phyloP scores from a whole-genome alignment of 345 rosid species.

The Clarkia xantiana region DNA sequence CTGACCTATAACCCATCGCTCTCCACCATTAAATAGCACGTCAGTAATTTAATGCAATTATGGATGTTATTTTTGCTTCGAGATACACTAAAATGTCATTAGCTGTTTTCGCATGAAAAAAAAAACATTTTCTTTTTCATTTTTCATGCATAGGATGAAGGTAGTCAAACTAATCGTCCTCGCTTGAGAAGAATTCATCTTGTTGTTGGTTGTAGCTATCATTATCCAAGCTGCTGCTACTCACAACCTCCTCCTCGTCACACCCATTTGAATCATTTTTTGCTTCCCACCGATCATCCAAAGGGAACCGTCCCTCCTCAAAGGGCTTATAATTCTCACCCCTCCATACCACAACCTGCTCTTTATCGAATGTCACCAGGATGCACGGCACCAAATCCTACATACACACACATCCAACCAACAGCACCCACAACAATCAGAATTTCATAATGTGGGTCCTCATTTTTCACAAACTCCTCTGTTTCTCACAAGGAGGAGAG shows the following conservation, averaged over 20 bases:
- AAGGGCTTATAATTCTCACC: slow-evolving; percentile 53
- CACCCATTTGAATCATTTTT: slow-evolving; percentile 10
- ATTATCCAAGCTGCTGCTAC: not conserved
- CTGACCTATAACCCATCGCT: too few relatives aligned
- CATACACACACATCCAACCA: slow-evolving; percentile 4
- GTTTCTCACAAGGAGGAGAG: too few relatives aligned
- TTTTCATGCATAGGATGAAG: not conserved
- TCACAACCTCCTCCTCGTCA: not conserved
- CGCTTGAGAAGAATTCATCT: slow-evolving; percentile 4
- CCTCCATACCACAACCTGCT: slow-evolving; percentile 81
- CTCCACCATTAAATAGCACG: too few relatives aligned
- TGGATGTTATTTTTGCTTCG: too few relatives aligned
- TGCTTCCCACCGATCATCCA: slow-evolving; percentile 12
- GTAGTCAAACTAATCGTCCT: slow-evolving; percentile 8
- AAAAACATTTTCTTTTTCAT: too few relatives aligned
- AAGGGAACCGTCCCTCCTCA: slow-evolving; percentile 24
- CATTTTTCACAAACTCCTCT: too few relatives aligned
- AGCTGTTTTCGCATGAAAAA: too few relatives aligned
- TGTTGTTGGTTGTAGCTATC: slow-evolving; percentile 5
- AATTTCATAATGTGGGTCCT: too few relatives aligned
- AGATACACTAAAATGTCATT: too few relatives aligned
- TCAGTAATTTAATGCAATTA: too few relatives aligned
- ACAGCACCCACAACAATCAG: too few relatives aligned
- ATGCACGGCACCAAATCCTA: slow-evolving; percentile 81
- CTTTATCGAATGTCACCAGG: slow-evolving; percentile 81